Conservation (phyloP, 2,329 filamentous ascomycete genomes). For the Calonectria multiphialidica region DNA sequence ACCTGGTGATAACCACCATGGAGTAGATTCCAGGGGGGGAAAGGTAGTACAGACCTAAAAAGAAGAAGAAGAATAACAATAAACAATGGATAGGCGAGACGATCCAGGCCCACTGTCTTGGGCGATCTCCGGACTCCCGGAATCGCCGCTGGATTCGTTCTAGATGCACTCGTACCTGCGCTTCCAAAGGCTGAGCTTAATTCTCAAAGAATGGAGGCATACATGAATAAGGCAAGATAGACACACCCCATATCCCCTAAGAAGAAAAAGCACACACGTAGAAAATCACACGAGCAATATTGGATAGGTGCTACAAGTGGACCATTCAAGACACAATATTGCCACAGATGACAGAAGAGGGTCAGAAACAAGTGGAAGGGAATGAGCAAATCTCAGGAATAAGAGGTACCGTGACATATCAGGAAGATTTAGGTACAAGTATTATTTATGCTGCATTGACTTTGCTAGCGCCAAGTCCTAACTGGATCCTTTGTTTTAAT, state of each 20-base stretch:
- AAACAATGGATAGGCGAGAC: background rate
- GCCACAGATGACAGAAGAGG: background rate
- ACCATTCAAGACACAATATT: background rate
- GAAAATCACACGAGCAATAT: too few species aligned
- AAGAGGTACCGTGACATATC: background rate
- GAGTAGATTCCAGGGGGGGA: background rate
- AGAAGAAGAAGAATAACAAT: background rate
- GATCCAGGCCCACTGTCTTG: background rate
- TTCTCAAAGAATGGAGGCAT: background rate
- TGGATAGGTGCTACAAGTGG: background rate
- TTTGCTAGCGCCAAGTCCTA: background rate
- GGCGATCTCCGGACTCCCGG: background rate
- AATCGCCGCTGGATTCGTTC: background rate
- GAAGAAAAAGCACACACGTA: background rate
- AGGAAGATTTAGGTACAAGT: background rate
- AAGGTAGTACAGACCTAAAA: too few species aligned
- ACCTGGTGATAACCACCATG: background rate
- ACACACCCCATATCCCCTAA: background rate
- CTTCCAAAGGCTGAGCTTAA: background rate
- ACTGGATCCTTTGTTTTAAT: background rate
- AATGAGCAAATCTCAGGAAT: background rate
- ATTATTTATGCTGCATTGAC: background rate
- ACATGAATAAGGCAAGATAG: background rate
- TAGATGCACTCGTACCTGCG: background rate
- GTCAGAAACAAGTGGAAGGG: background rate